Percentiles rank a stretch among this genome's conserved stretches.
Conservation (phyloP, 2,329 filamentous ascomycete genomes). For the Elsinoe batatas region DNA sequence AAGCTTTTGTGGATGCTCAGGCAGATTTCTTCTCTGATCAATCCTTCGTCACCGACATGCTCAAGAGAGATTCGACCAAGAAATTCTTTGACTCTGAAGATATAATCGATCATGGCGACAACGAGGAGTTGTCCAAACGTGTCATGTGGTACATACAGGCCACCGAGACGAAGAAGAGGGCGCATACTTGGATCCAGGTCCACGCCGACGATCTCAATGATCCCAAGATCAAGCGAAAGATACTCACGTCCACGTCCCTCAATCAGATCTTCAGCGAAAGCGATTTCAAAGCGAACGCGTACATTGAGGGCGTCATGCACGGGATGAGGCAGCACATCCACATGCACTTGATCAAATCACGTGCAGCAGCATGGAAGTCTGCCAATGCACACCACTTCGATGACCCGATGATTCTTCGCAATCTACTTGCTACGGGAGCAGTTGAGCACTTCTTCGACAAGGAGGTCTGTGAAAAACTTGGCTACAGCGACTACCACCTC, state of each 20-base stretch:
- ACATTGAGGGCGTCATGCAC: background rate
- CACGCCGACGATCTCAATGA: background rate
- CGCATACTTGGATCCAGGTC: background rate
- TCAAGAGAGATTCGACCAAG: conserved; percentile 15
- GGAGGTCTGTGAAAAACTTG: conserved; percentile 14
- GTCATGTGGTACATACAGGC: conserved; percentile 4
- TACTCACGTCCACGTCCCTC: background rate
- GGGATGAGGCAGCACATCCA: background rate
- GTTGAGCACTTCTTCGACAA: conserved; percentile 20
- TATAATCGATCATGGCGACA: background rate
- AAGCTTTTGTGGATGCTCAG: conserved; percentile 20
- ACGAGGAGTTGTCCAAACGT: background rate
- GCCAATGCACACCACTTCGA: background rate
- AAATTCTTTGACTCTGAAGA: conserved; percentile 10
- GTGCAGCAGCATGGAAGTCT: background rate
- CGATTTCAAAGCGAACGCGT: background rate
- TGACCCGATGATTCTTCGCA: background rate
- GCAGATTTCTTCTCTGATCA: conserved; percentile 18
- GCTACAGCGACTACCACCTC: conserved; percentile 10
- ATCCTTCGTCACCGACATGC: conserved; percentile 17
- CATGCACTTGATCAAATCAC: background rate
- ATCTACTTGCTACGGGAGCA: background rate
- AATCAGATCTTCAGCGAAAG: background rate
- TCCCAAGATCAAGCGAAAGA: background rate
- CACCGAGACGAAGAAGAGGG: background rate